Percentiles rank a stretch among this genome's conserved stretches.
Conservation (phyloP, 2,329 filamentous ascomycete species). For the Apiospora sp. region DNA sequence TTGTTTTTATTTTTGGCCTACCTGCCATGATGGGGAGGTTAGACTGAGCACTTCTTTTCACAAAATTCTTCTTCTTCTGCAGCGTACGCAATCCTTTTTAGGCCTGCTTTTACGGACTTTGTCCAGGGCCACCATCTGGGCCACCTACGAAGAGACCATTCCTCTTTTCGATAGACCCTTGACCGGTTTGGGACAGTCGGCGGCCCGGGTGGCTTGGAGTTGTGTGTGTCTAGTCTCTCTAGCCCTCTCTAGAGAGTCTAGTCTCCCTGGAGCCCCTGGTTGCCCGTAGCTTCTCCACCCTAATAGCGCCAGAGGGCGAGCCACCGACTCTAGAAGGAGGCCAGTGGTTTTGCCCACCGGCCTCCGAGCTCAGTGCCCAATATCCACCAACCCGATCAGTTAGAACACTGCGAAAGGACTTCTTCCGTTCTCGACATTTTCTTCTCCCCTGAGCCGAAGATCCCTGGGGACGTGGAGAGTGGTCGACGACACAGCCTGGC, state of each 20-base stretch:
- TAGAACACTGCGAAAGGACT: background rate
- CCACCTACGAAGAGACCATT: conserved; percentile 20
- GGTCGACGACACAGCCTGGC: background rate
- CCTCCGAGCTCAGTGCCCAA: conserved; percentile 10
- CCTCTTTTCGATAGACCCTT: conserved; percentile 17
- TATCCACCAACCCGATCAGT: conserved; percentile 3
- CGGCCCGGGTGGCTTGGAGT: conserved; percentile 22
- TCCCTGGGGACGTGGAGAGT: background rate
- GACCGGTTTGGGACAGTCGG: background rate
- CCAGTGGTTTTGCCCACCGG: background rate
- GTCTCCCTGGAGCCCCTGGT: conserved; percentile 8
- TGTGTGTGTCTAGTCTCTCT: conserved; percentile 11
- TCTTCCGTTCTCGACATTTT: background rate
- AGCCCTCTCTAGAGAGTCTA: conserved; percentile 1
- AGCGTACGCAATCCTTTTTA: background rate
- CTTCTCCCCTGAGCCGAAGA: conserved; percentile 2
- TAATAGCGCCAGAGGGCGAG: conserved; percentile 16
- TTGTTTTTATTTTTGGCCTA: background rate
- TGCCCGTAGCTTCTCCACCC: conserved; percentile 12
- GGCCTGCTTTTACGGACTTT: conserved; percentile 3
- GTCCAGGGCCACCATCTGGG: conserved; percentile 2
- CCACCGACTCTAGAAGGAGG: conserved; percentile 6
- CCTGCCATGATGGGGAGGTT: background rate
- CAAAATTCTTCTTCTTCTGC: background rate
- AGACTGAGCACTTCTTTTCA: background rate